These are phyloP conservation scores for rapeseed (Brassica napus) DNA, from an alignment of 345 rosid species.

Conservation along the genomic window DNA sequence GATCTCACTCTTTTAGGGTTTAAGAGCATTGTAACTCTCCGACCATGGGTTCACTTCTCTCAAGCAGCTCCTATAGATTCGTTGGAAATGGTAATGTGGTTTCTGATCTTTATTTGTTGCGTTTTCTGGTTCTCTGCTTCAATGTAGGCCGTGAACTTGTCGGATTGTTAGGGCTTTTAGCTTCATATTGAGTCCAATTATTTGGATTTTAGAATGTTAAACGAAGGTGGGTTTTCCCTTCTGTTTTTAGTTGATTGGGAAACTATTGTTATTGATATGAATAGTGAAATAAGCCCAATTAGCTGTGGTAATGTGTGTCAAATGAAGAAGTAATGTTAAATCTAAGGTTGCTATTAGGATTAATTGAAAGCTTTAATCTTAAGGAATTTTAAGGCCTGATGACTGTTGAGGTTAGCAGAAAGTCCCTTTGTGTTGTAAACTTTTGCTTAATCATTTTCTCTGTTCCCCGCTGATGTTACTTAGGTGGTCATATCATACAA, in stretches of 20 bases:
- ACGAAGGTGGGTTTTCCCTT: too few relatives aligned
- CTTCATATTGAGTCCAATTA: too few relatives aligned
- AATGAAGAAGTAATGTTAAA: too few relatives aligned
- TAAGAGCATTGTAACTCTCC: conserved; percentile 24
- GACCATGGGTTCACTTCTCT: conserved; percentile 29
- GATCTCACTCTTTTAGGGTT: conserved; percentile 33
- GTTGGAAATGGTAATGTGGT: conserved; percentile 20
- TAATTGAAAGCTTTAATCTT: neutral
- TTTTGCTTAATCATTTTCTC: conserved; percentile 6
- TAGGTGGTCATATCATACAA: conserved; percentile 28
- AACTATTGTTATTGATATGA: neutral
- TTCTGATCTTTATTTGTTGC: neutral
- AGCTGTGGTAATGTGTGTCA: too few relatives aligned
- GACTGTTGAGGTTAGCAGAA: neutral
- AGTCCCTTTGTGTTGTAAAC: neutral
- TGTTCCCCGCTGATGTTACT: neutral
- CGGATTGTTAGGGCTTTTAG: neutral
- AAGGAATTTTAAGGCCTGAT: neutral
- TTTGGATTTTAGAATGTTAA: too few relatives aligned
- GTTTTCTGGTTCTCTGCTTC: neutral
- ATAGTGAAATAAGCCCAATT: neutral
- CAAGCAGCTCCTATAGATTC: conserved; percentile 26
- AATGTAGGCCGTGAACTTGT: neutral
- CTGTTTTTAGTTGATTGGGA: neutral
- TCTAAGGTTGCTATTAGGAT: neutral